A percentile compares a stretch with the other conserved stretches of the same genome.
Evolutionary conservation across 768 basidiomycete genomes (phyloP).

Genomic region (Rhizopogon sp.): DNA sequence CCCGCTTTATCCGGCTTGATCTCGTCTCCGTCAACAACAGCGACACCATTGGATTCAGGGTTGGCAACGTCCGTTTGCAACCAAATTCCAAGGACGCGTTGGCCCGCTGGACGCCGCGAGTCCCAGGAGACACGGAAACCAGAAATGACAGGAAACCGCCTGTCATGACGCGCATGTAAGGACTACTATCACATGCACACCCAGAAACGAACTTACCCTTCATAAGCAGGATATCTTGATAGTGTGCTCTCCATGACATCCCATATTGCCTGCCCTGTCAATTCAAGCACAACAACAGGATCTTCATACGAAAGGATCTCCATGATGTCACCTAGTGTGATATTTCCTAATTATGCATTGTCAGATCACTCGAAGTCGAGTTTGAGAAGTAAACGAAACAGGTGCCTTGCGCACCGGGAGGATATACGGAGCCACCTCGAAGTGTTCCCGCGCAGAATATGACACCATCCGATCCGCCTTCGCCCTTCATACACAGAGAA

Average conservation of each 20-base stretch:
- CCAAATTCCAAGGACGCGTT: too few relatives aligned
- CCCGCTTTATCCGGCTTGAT: slow-evolving; percentile 17
- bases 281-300: slow-evolving; percentile 74
- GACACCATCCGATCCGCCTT: slow-evolving; percentile 71
- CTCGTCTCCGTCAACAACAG: too few relatives aligned
- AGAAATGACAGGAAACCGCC: slow-evolving; percentile 34
- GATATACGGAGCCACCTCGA: slow-evolving; percentile 81
- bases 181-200: slow-evolving; percentile 34
- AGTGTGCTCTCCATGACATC: slow-evolving; percentile 70
- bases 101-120: too few relatives aligned
- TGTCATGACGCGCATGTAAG: slow-evolving; percentile 13
- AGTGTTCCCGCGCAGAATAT: slow-evolving; percentile 81
- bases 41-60: too few relatives aligned
- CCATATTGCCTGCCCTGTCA: slow-evolving; percentile 79
- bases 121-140: too few relatives aligned
- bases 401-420: slow-evolving; percentile 50
- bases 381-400: neutral
- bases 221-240: slow-evolving; percentile 81
- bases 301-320: slow-evolving; percentile 91
- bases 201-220: slow-evolving; percentile 67
- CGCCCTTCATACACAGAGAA: slow-evolving; percentile 49
- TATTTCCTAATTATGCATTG: slow-evolving; percentile 38
- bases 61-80: too few relatives aligned
- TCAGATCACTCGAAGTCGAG: neutral
- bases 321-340: slow-evolving; percentile 82